Evolutionary conservation across 2,329 filamentous ascomycete genomes (phyloP).

Genomic region (Colletotrichum lindemuthianum): DNA sequence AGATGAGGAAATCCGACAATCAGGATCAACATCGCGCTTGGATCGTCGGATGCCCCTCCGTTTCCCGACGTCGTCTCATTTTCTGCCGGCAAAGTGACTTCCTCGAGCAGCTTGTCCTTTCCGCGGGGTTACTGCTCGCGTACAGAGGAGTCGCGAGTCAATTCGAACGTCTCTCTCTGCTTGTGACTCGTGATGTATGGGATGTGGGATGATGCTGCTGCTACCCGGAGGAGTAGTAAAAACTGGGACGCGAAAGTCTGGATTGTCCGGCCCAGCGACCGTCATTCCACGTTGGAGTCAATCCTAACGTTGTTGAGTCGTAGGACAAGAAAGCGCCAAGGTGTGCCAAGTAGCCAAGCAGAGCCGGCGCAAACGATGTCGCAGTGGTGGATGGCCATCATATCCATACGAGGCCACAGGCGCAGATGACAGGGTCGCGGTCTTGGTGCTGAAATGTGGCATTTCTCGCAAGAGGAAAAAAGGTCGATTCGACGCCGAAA

Average conservation of each 20-base stretch:
- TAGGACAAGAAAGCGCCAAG: conserved; percentile 34
- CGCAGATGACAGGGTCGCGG: conserved; percentile 4
- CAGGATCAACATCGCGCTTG: conserved; percentile 32
- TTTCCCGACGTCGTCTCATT: conserved; percentile 1
- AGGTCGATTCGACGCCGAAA: background rate
- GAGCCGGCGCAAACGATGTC: conserved; percentile 28
- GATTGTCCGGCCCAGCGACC: conserved; percentile 15
- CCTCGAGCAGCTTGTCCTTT: background rate
- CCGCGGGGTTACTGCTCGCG: too few species aligned
- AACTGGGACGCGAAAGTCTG: conserved; percentile 18
- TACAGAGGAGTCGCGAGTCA: background rate
- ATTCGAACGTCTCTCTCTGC: background rate
- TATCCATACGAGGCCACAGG: conserved; percentile 23
- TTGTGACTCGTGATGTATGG: background rate
- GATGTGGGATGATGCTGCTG: conserved; percentile 19
- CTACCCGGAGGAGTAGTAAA: background rate
- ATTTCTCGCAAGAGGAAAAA: conserved; percentile 9
- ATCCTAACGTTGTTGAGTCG: conserved; percentile 28
- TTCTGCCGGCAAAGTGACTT: too few species aligned
- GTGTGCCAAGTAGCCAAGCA: conserved; percentile 27
- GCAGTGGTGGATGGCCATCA: conserved; percentile 26
- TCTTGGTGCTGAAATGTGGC: background rate
- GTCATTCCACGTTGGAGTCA: conserved; percentile 29
- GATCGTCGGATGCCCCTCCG: conserved; percentile 25
- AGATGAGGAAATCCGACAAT: conserved; percentile 25